phyloP scores from a whole-genome alignment of 768 basidiomycete species.

The Phylloporus rhodoxanthus region DNA sequence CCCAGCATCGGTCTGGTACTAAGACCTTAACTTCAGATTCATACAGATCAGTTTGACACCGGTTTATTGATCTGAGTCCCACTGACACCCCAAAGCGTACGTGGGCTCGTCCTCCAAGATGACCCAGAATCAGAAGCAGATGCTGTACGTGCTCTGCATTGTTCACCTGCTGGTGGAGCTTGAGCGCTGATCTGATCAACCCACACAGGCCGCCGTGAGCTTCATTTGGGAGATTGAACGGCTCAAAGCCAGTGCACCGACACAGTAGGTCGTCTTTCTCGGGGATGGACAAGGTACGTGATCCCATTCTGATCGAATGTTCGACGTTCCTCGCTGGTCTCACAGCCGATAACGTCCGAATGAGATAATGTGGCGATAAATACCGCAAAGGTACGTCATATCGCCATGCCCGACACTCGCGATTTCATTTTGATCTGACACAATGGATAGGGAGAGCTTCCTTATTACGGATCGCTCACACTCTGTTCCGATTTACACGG shows the following conservation, averaged over 20 bases:
- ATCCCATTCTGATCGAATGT: background rate
- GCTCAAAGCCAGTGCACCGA: constrained; percentile 41
- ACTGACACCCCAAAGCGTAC: constrained; percentile 7
- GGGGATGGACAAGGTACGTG: constrained; percentile 68
- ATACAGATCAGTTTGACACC: background rate
- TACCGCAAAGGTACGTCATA: constrained; percentile 37
- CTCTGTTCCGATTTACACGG: background rate
- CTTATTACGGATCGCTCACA: background rate
- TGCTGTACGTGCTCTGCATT: constrained; percentile 6
- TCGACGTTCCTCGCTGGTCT: background rate
- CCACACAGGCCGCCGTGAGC: constrained; percentile 15
- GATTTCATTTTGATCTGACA: background rate
- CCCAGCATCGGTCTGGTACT: background rate
- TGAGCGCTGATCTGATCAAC: background rate
- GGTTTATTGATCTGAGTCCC: background rate
- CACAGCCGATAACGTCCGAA: constrained; percentile 37
- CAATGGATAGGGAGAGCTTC: constrained; percentile 54
- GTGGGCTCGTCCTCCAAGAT: constrained; percentile 17
- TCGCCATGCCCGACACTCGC: background rate
- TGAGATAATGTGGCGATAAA: constrained; percentile 69
- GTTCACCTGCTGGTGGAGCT: background rate
- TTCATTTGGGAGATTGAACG: constrained; percentile 33
- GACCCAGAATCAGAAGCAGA: constrained; percentile 12
- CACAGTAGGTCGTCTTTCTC: constrained; percentile 53
- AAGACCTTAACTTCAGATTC: too few species aligned